A percentile compares a stretch with the other conserved stretches of the same genome.
These are phyloP conservation scores for Syncephalastrum contaminatum DNA, from an alignment of 371 early-diverging fungal genomes.

Conservation along the genomic window DNA sequence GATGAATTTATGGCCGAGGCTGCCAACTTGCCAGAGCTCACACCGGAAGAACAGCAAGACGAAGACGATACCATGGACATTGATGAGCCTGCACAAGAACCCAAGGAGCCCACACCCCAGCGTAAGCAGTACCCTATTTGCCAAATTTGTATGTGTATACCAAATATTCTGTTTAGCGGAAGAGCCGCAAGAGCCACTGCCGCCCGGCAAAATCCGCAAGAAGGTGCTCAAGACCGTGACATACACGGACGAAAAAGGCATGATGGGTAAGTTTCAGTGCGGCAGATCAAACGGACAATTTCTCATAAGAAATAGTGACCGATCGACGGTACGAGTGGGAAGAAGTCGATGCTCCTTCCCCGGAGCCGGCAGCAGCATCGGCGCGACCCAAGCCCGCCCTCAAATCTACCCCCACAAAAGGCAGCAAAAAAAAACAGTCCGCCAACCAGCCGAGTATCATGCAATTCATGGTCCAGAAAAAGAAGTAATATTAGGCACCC, in stretches of 20 bases:
- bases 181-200: constrained; percentile 3
- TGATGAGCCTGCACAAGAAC: constrained; percentile 8
- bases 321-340: no score
- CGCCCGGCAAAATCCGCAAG: constrained; percentile 23
- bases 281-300: no score
- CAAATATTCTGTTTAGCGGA: not conserved
- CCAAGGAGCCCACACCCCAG: not conserved
- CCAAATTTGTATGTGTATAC: no score
- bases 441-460: no score
- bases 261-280: constrained; percentile 32
- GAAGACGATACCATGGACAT: constrained; percentile 30
- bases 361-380: no score
- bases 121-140: not conserved
- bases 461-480: no score
- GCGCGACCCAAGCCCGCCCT: no score
- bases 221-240: constrained; percentile 49
- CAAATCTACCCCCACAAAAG: no score
- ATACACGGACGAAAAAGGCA: constrained; percentile 47
- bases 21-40: constrained; percentile 1
- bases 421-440: no score
- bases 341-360: no score
- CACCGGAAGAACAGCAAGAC: constrained; percentile 10
- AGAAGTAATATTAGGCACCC: no score
- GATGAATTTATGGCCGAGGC: constrained; percentile 21
- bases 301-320: not conserved